Base-by-base conservation (phyloP, 2,329 filamentous ascomycete species). In the Colletotrichum liaoningense region DNA sequence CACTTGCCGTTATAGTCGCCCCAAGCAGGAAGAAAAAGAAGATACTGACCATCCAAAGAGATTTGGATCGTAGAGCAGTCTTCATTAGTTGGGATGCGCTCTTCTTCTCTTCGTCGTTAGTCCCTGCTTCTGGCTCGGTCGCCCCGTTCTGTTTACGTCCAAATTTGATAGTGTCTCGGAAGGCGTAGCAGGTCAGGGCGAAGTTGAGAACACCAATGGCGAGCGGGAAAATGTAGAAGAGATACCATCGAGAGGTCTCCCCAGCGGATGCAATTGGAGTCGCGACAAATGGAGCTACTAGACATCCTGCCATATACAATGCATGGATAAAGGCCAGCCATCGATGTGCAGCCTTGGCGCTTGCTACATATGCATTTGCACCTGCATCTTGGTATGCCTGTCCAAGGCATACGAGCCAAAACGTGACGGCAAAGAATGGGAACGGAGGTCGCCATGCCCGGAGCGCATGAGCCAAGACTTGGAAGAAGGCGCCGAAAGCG, bases 1-100 rank as follows among this genome's bases (percentile, higher is more conserved):
- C 90, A 72, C 83, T 79, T 0, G 89, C 87, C 0, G 90, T 92
- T 2, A 91, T 85, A 1, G 78, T 79, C 0, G 86, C 87, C 0
- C 91, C 91, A 0, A 93, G 82, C 64, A 89, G 88, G 78, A 92
- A 91, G 81, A 92, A 92, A 81, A 89, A 93, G 79, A 91, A 92
- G 2, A 91, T 67, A 62, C 89, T 90, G 3, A 93, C 77, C 0
- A 91, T 78, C 88, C 90, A 92, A 4, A 93, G 81, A 4, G 83
- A 84, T 19, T 82, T 86, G 1, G 79, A 84, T 16, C 77, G 80
- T 0, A 90, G 73, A 0, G 88, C 84, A 8, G 81, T 79, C 42
- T 84, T 84, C 63, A 90, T 85, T 58, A 89, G 81, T 0, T 75
- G 74, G 5, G 83, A 77, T 0, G 87, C 87, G 22, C 77, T 79